A percentile compares a stretch with the other conserved stretches of the same genome.
Conservation (phyloP, 2,329 filamentous ascomycete genomes). For the Rhinocladiella similis region DNA sequence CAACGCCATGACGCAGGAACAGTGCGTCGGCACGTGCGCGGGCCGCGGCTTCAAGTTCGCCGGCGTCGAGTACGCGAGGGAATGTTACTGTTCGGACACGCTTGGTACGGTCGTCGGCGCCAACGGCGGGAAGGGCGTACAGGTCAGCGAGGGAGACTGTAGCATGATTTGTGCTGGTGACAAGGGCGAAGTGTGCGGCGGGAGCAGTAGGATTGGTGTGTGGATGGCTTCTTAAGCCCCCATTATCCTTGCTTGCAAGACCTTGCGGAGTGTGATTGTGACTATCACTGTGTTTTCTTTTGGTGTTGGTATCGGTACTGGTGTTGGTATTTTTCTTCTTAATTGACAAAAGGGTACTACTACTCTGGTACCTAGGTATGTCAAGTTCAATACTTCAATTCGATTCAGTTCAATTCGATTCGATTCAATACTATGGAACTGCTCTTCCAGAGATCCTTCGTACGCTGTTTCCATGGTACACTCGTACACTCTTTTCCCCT, state of each 20-base stretch:
- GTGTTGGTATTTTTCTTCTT: too few species aligned
- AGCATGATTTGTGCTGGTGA: constrained; percentile 30
- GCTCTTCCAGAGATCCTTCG: too few species aligned
- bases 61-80: constrained; percentile 41
- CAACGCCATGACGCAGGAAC: constrained; percentile 46
- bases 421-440: too few species aligned
- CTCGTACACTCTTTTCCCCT: too few species aligned
- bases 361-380: too few species aligned
- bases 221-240: constrained; percentile 16
- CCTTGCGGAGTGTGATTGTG: too few species aligned
- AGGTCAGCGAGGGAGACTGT: constrained; percentile 13
- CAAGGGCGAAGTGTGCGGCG: constrained; percentile 29
- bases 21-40: constrained; percentile 32
- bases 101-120: constrained; percentile 20
- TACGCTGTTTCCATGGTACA: too few species aligned
- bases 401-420: too few species aligned
- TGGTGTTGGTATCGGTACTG: not conserved
- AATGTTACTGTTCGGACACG: constrained; percentile 37
- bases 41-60: constrained; percentile 33
- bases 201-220: constrained; percentile 27
- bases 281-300: too few species aligned
- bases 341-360: too few species aligned
- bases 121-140: constrained; percentile 20
- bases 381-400: too few species aligned
- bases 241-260: not conserved